These are phyloP conservation scores for Mortierella sp. DNA, from an alignment of 371 early-diverging fungal species.

Conservation along the genomic window DNA sequence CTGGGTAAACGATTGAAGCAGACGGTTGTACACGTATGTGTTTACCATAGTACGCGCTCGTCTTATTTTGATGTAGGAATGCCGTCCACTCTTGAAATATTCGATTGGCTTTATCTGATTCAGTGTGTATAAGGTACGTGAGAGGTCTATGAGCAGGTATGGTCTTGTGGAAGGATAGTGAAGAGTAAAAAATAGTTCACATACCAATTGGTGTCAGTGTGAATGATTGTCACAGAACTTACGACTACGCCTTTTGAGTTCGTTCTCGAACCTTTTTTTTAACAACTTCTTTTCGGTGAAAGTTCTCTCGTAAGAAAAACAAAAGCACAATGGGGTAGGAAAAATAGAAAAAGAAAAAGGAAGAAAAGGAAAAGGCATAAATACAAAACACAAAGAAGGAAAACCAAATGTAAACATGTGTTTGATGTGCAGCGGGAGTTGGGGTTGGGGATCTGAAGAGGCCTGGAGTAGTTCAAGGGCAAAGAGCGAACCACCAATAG, in stretches of 20 bases:
- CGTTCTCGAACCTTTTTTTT: conserved; percentile 9
- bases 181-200: too few species aligned
- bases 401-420: neutral
- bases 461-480: neutral
- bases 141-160: too few species aligned
- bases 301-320: conserved; percentile 3
- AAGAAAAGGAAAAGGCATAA: neutral
- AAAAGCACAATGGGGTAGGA: neutral
- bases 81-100: too few species aligned
- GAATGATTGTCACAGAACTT: neutral
- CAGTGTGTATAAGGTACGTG: too few species aligned
- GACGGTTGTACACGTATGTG: neutral
- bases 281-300: neutral
- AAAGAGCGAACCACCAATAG: neutral
- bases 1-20: conserved; percentile 10
- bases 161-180: too few species aligned
- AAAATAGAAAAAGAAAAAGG: neutral
- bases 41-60: too few species aligned
- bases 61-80: too few species aligned
- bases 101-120: too few species aligned
- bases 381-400: neutral
- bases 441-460: neutral
- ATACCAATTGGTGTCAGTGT: neutral
- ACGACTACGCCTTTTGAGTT: neutral
- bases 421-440: conserved; percentile 4